Evolutionary conservation across 2,329 filamentous ascomycete species (phyloP).

Genomic region (Sordariomycetes sp.): DNA sequence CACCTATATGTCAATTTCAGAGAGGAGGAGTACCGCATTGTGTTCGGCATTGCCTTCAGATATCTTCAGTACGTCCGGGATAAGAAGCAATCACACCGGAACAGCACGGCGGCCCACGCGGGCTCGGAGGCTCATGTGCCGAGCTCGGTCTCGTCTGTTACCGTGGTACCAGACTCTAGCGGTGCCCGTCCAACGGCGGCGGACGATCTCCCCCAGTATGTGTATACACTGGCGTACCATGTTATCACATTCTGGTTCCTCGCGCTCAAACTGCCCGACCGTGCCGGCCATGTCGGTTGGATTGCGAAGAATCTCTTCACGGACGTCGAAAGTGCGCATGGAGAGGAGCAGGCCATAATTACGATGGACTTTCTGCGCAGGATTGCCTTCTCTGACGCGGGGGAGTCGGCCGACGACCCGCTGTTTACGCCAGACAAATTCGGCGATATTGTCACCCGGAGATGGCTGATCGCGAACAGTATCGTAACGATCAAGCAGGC

Average conservation of each 20-base stretch:
- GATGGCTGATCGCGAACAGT: constrained; percentile 65
- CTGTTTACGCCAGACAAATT: constrained; percentile 55
- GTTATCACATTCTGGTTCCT: constrained; percentile 97
- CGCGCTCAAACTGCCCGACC: constrained; percentile 73
- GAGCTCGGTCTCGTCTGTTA: neutral
- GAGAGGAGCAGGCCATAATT: constrained; percentile 87
- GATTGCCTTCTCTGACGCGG: constrained; percentile 74
- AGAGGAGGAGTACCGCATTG: constrained; percentile 83
- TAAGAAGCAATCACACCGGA: constrained; percentile 36
- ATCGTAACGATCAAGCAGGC: constrained; percentile 67
- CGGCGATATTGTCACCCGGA: constrained; percentile 54
- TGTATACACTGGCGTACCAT: constrained; percentile 87
- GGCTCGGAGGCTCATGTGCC: neutral
- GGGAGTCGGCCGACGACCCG: constrained; percentile 59
- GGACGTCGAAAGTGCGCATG: constrained; percentile 58
- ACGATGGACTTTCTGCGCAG: constrained; percentile 93
- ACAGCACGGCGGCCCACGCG: constrained; percentile 17
- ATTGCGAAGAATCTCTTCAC: constrained; percentile 80
- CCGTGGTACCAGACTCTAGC: neutral
- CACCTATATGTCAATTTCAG: constrained; percentile 81
- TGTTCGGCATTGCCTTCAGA: constrained; percentile 90
- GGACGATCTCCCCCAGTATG: constrained; percentile 83
- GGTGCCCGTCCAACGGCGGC: constrained; percentile 18
- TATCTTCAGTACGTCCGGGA: constrained; percentile 86
- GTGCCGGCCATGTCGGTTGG: constrained; percentile 77